Evolutionary conservation across 306 rosid species (phyloP).

Genomic region (Prunus mira): DNA sequence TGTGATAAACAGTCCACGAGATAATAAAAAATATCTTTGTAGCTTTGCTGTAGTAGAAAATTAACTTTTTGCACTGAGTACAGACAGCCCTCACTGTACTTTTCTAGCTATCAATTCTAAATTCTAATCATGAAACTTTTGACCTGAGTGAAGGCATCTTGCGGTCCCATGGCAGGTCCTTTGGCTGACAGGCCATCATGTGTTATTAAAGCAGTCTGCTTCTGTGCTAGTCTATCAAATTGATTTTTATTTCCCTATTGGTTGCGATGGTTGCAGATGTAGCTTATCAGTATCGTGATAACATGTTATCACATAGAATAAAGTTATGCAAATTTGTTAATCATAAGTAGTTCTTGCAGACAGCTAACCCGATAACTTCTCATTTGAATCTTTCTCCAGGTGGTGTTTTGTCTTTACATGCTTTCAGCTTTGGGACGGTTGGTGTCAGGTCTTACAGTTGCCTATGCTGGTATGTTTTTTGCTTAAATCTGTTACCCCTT

Average conservation of each 20-base stretch:
- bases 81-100: background rate
- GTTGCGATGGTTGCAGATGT: background rate
- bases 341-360: background rate
- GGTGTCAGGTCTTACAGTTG: conserved; percentile 76
- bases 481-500: conserved; percentile 1
- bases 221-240: background rate
- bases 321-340: too few relatives aligned
- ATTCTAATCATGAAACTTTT: background rate
- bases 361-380: conserved; percentile 10
- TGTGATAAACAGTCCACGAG: background rate
- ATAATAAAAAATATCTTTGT: background rate
- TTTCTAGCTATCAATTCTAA: background rate
- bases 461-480: conserved; percentile 68
- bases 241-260: background rate
- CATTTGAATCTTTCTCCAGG: conserved; percentile 41
- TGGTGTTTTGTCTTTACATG: conserved; percentile 57
- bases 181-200: background rate
- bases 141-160: background rate
- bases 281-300: background rate
- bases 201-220: background rate
- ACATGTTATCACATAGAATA: too few relatives aligned
- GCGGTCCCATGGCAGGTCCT: background rate
- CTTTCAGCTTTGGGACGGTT: conserved; percentile 79
- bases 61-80: background rate
- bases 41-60: background rate